Evolutionary conservation across 495 filamentous ascomycete species (phyloP), one percentile per base, ranked within the genome.

Genomic region (Hypomontagnella submonticulosa): DNA sequence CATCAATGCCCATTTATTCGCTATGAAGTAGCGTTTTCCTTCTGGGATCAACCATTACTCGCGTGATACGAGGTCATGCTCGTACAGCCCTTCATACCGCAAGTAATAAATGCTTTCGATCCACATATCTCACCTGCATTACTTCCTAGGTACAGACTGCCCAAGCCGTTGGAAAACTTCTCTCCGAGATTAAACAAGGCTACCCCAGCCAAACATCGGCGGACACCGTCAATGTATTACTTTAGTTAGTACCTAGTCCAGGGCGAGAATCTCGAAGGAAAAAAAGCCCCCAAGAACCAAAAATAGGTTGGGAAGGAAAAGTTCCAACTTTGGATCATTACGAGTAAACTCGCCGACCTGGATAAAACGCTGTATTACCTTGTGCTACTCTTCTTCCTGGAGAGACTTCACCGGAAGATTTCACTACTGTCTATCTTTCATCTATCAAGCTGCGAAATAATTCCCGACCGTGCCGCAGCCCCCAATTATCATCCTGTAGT

Each of bases 91-190:
- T 20, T 27, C 47, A 50, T 16, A 52, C 47, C 46, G 44, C 38
- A 66, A 46, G 43, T 61, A 66, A 53, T 66, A 41, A 53, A 44
- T 51, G 32, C 40, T 4, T 40, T 51, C 38, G 51, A 32, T 57
- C 57, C 57, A 61, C 57, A 53, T 36, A 67, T 62, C 46, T 63
- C 11, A 66, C 44, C 16, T 66, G 60, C 63, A 60, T 66, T 57
- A n/a, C n/a, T n/a, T n/a, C n/a, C n/a, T 27, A 27, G 3, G 6
- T 27, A 51, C 42, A 61, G 15, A 57, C 46, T 54, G 38, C 41
- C 63, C 63, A 66, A 43, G 63, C 63, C 56, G 57, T 61, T 67
- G 63, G 57, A 61, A 67, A 67, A 67, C 63, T 61, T 61, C 44
- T 61, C 57, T 67, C 63, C 63, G 63, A 52, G 10, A 37, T 59